These are phyloP conservation scores for Cryphonectria japonica DNA, from an alignment of 2,329 filamentous ascomycete species.

Conservation along the genomic window DNA sequence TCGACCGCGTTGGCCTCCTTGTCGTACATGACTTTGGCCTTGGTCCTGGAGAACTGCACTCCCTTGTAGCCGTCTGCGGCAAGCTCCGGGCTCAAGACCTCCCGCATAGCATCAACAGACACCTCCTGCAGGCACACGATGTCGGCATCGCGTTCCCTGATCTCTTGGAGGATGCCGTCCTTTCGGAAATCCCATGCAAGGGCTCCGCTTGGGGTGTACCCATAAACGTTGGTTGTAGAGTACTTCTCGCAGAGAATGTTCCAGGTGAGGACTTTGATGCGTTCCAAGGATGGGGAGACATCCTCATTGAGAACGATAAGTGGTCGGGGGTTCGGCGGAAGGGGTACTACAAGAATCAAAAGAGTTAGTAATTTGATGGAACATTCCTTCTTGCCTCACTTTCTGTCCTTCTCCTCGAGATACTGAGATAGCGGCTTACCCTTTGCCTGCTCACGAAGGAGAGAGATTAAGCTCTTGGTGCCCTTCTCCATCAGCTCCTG, in stretches of 20 bases:
- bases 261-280: constrained; percentile 86
- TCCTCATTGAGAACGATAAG: constrained; percentile 79
- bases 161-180: constrained; percentile 80
- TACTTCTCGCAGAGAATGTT: constrained; percentile 96
- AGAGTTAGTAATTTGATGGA: not conserved
- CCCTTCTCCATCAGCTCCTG: constrained; percentile 85
- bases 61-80: constrained; percentile 91
- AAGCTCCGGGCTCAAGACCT: constrained; percentile 85
- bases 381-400: not conserved
- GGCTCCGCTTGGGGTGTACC: constrained; percentile 83
- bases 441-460: constrained; percentile 81
- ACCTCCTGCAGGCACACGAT: constrained; percentile 94
- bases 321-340: constrained; percentile 75
- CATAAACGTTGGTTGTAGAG: constrained; percentile 82
- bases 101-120: constrained; percentile 87
- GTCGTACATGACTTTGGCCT: constrained; percentile 89
- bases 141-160: constrained; percentile 79
- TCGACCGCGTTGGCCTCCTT: constrained; percentile 89
- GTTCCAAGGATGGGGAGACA: constrained; percentile 62
- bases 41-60: constrained; percentile 87
- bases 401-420: too few species aligned
- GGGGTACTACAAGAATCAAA: constrained; percentile 62
- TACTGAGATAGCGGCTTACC: constrained; percentile 58
- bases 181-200: constrained; percentile 87
- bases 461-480: constrained; percentile 81